phyloP scores from a whole-genome alignment of 768 basidiomycete genomes.

The Megacollybia marginata region DNA sequence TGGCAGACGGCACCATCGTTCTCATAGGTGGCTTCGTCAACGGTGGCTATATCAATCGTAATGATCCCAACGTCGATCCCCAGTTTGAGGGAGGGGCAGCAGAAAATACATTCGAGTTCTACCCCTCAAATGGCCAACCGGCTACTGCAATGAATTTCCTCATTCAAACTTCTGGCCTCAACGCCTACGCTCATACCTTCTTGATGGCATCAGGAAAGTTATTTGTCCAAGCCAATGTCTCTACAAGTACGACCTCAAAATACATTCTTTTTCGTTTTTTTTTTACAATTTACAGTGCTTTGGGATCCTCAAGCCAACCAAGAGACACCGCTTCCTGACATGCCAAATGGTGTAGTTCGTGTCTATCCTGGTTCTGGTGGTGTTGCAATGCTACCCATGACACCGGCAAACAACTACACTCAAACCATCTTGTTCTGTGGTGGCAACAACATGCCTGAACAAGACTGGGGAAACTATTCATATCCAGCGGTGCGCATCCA shows the following conservation, averaged over 20 bases:
- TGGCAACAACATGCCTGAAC: constrained; percentile 70
- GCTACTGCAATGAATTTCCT: constrained; percentile 61
- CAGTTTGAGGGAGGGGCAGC: constrained; percentile 57
- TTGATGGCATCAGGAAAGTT: constrained; percentile 72
- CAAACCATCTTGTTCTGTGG: constrained; percentile 90
- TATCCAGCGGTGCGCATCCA: constrained; percentile 37
- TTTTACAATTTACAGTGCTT: not conserved
- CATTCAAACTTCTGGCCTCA: constrained; percentile 65
- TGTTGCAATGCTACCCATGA: constrained; percentile 84
- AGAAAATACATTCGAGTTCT: constrained; percentile 82
- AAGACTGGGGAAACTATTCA: constrained; percentile 71
- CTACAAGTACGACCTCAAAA: constrained; percentile 45
- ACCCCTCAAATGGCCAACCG: constrained; percentile 46
- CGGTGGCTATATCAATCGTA: constrained; percentile 76
- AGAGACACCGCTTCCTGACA: constrained; percentile 60
- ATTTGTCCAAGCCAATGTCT: constrained; percentile 78
- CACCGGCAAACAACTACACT: constrained; percentile 80
- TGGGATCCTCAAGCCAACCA: constrained; percentile 49
- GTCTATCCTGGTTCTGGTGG: constrained; percentile 91
- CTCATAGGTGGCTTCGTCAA: constrained; percentile 78
- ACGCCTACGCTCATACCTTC: constrained; percentile 70
- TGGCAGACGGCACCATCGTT: constrained; percentile 70
- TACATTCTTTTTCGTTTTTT: not conserved
- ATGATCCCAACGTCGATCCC: constrained; percentile 64
- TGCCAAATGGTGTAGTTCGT: constrained; percentile 68